Evolutionary conservation across 768 basidiomycete species (phyloP).

Genomic region (Plicaturopsis crispa): DNA sequence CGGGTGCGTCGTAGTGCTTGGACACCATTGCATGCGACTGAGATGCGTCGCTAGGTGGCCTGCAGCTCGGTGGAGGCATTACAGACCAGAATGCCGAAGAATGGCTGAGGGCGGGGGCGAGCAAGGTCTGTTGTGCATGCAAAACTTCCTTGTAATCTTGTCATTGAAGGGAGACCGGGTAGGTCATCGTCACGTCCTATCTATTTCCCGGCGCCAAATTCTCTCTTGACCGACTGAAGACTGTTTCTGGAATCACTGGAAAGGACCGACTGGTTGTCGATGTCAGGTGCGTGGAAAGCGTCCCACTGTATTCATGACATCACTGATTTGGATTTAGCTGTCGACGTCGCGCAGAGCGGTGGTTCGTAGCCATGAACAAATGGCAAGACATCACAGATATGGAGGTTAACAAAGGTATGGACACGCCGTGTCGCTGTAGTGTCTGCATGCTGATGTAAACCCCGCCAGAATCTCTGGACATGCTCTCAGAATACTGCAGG

Average conservation of each 20-base stretch:
- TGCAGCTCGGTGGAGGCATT: conserved; percentile 95
- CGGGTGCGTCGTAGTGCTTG: conserved; percentile 38
- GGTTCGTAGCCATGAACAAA: conserved; percentile 98
- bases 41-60: conserved; percentile 37
- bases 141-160: neutral
- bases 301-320: neutral
- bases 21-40: too few relatives aligned
- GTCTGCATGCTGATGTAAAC: neutral
- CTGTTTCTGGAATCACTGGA: conserved; percentile 56
- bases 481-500: conserved; percentile 81
- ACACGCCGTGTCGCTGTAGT: neutral
- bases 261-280: conserved; percentile 91
- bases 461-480: conserved; percentile 61
- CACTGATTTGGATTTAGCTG: conserved; percentile 46
- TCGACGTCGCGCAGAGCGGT: conserved; percentile 62
- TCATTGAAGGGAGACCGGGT: conserved; percentile 6
- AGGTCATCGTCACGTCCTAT: conserved; percentile 98
- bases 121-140: conserved; percentile 51
- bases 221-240: conserved; percentile 60
- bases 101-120: conserved; percentile 87
- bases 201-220: conserved; percentile 85
- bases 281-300: conserved; percentile 62
- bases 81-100: conserved; percentile 67
- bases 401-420: conserved; percentile 75
- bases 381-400: conserved; percentile 97